These are phyloP conservation scores for Taiozyma sp. DNA, from an alignment of 1,139 yeast genomes.

Conservation along the genomic window DNA sequence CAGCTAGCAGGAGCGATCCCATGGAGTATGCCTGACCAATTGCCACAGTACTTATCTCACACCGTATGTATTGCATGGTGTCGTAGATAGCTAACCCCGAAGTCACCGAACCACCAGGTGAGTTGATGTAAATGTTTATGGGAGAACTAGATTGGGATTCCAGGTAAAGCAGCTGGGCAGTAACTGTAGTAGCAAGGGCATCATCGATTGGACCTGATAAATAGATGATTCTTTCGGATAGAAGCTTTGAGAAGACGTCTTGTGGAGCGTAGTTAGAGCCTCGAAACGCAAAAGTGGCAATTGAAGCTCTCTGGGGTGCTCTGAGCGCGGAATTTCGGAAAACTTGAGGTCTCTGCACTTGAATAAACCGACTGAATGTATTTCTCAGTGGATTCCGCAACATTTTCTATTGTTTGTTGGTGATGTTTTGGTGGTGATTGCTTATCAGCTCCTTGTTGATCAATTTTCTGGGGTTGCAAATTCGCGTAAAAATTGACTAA, in stretches of 20 bases:
- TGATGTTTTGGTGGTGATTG: neutral
- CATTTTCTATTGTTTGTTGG: neutral
- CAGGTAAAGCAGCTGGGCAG: conserved; percentile 28
- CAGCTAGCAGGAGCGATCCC: conserved; percentile 28
- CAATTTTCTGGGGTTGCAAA: neutral
- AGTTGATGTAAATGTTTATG: conserved; percentile 29
- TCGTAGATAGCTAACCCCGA: conserved; percentile 31
- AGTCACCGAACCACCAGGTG: conserved; percentile 31
- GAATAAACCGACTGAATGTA: neutral
- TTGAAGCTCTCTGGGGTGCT: neutral
- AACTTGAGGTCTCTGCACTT: neutral
- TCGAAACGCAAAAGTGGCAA: conserved; percentile 4
- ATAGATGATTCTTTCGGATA: conserved; percentile 27
- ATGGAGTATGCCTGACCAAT: conserved; percentile 31
- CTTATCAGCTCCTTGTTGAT: neutral
- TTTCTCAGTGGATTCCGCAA: neutral
- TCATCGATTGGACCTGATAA: conserved; percentile 28
- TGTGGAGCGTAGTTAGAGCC: conserved; percentile 1
- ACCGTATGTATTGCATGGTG: conserved; percentile 29
- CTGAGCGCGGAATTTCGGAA: neutral
- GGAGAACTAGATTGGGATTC: conserved; percentile 28
- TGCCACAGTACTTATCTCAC: conserved; percentile 30
- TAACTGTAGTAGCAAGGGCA: conserved; percentile 25
- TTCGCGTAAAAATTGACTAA: neutral
- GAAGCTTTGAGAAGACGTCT: conserved; percentile 21